Evolutionary conservation across 768 basidiomycete genomes (phyloP).

Genomic region (Tylopilus sp.): DNA sequence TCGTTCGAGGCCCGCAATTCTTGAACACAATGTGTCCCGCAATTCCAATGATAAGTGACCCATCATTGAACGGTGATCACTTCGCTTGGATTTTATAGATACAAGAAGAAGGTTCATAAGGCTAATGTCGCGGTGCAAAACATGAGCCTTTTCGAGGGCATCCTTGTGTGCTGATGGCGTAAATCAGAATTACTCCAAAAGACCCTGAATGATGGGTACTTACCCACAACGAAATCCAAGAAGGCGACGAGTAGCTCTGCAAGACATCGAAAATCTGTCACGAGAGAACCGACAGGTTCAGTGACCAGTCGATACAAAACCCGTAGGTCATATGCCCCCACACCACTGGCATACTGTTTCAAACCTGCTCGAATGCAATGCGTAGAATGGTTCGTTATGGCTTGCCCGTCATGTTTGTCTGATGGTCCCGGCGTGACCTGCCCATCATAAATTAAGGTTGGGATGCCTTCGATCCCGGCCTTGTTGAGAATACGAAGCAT

Average conservation of each 20-base stretch:
- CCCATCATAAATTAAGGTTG: not conserved
- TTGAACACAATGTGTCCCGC: too few species aligned
- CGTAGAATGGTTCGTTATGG: not conserved
- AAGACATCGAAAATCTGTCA: not conserved
- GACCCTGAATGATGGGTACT: not conserved
- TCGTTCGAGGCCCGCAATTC: too few species aligned
- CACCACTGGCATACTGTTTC: not conserved
- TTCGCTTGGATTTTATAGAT: not conserved
- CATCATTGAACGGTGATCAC: not conserved
- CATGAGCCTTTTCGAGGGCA: not conserved
- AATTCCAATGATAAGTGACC: not conserved
- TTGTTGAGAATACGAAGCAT: not conserved
- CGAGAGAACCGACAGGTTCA: not conserved
- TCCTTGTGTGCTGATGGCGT: not conserved
- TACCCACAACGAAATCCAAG: not conserved
- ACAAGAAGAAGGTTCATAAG: not conserved
- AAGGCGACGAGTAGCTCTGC: not conserved
- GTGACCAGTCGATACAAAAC: not conserved
- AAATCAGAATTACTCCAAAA: not conserved
- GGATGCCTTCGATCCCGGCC: not conserved
- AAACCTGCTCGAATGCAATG: not conserved
- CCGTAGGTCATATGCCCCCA: not conserved
- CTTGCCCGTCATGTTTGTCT: too few species aligned
- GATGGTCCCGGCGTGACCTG: not conserved
- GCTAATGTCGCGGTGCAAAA: not conserved